These are phyloP conservation scores for Leucaena leucocephala DNA, from an alignment of 306 rosid genomes.

Conservation along the genomic window DNA sequence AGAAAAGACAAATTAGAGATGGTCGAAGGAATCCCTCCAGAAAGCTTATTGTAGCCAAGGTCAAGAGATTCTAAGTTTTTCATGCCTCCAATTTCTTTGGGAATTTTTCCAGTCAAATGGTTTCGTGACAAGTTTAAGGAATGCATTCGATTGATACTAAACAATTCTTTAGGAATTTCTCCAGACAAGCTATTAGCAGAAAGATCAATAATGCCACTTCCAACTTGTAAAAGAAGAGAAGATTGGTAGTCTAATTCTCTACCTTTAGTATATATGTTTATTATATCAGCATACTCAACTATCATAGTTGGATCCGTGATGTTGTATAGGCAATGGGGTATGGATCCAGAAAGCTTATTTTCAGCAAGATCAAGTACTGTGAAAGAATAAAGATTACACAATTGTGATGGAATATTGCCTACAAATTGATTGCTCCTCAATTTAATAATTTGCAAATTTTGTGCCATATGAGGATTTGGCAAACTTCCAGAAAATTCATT, in stretches of 20 bases:
- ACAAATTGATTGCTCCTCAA: background rate
- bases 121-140: background rate
- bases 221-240: accelerated
- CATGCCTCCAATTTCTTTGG: background rate
- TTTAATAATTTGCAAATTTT: background rate
- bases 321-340: background rate
- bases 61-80: background rate
- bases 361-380: background rate
- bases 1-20: background rate
- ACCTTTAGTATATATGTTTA: background rate
- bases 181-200: background rate
- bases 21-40: background rate
- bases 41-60: background rate
- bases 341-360: background rate
- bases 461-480: background rate
- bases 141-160: background rate
- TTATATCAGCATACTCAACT: background rate
- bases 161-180: background rate
- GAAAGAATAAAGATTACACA: background rate
- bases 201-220: background rate
- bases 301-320: accelerated
- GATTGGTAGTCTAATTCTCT: background rate
- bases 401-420: background rate
- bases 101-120: background rate
- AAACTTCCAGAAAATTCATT: constrained; percentile 4